Conservation (phyloP, 768 basidiomycete species). For the Amanita brunnescens region DNA sequence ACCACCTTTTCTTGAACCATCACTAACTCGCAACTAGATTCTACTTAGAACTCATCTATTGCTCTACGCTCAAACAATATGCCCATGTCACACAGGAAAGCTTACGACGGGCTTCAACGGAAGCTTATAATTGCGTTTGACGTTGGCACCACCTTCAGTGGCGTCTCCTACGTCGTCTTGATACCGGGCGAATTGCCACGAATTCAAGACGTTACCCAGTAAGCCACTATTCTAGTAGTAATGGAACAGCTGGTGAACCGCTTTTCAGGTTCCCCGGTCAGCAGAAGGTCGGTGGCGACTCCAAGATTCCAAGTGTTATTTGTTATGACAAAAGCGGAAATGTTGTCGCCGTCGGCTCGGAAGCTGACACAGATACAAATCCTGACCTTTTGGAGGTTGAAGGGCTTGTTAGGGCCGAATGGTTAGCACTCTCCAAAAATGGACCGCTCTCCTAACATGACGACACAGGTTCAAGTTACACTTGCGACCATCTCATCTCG, state of each 20-base stretch:
- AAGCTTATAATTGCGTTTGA: conserved; percentile 43
- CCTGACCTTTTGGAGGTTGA: not conserved
- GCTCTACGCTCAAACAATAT: conserved; percentile 4
- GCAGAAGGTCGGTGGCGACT: not conserved
- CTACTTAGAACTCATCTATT: not conserved
- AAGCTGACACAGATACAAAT: conserved; percentile 4
- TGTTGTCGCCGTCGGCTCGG: conserved; percentile 2
- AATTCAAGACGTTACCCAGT: conserved; percentile 31
- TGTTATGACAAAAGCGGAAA: conserved; percentile 5
- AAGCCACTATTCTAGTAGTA: not conserved
- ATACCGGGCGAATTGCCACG: conserved; percentile 21
- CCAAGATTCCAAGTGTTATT: conserved; percentile 5
- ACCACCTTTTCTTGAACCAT: too few relatives aligned
- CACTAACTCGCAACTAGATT: too few relatives aligned
- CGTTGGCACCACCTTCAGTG: conserved; percentile 43
- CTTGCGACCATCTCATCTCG: not conserved
- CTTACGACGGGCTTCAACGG: conserved; percentile 29
- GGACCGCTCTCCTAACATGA: too few relatives aligned
- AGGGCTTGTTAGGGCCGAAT: not conserved
- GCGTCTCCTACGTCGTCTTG: conserved; percentile 26
- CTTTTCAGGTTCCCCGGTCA: not conserved
- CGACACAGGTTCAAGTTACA: conserved; percentile 2
- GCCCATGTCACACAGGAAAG: conserved; percentile 16
- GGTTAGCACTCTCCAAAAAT: not conserved
- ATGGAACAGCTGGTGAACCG: not conserved